Evolutionary conservation across 1,139 yeast genomes (phyloP).

Genomic region (Chernovozyma sophiae-reginae): DNA sequence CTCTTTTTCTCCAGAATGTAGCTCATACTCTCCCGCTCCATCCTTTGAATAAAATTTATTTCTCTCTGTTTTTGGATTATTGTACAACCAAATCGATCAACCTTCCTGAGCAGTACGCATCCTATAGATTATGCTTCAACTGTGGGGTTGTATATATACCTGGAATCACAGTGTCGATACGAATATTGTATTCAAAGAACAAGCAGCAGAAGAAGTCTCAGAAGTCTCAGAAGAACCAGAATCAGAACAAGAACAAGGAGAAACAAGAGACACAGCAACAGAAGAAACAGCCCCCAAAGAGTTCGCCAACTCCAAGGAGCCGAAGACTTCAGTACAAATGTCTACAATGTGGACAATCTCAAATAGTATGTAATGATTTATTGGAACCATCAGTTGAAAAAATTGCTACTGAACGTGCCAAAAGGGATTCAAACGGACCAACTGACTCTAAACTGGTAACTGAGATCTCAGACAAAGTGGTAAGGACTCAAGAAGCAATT

Average conservation of each 20-base stretch:
- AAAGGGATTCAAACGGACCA: too few relatives aligned
- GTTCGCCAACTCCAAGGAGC: constrained; percentile 5
- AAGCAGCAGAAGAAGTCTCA: constrained; percentile 1
- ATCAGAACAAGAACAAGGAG: background rate
- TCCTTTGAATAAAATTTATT: constrained; percentile 26
- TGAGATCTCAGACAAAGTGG: background rate
- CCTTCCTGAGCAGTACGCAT: constrained; percentile 21
- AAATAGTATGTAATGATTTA: background rate
- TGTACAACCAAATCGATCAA: constrained; percentile 22
- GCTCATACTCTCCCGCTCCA: constrained; percentile 23
- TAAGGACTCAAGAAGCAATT: constrained; percentile 6
- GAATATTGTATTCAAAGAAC: constrained; percentile 17
- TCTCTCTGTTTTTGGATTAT: constrained; percentile 19
- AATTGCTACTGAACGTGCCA: too few relatives aligned
- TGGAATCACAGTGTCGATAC: constrained; percentile 35
- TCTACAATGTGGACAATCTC: constrained; percentile 20
- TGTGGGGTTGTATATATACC: constrained; percentile 48
- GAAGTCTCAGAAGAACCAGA: constrained; percentile 4
- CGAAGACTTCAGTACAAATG: constrained; percentile 26
- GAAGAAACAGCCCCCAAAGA: background rate
- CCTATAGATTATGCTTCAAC: constrained; percentile 35
- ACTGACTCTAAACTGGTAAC: too few relatives aligned
- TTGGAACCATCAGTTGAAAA: constrained; percentile 5
- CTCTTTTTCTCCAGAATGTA: constrained; percentile 26
- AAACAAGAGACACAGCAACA: background rate